Conservation (phyloP, 345 rosid genomes). For the Lepidium didymum region DNA sequence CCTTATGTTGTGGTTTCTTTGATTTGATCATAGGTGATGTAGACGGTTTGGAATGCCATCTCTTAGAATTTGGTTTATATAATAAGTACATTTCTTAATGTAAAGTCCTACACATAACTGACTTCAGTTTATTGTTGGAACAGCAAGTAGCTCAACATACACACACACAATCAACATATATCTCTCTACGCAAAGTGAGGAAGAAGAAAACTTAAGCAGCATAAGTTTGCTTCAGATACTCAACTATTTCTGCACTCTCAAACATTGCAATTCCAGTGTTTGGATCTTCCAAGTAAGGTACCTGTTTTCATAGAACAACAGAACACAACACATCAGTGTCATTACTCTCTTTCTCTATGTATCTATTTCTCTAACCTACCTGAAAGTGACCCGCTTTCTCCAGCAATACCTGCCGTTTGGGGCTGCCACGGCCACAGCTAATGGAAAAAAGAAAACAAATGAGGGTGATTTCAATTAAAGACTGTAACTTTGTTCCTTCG, state of each 20-base stretch:
- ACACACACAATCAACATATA: neutral
- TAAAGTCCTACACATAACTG: neutral
- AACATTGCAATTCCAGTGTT: conserved; percentile 88
- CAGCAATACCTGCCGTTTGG: conserved; percentile 56
- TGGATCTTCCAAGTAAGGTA: conserved; percentile 82
- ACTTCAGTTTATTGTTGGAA: neutral
- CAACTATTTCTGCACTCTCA: conserved; percentile 88
- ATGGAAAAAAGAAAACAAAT: neutral
- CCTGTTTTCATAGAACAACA: conserved; percentile 35
- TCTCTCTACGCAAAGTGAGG: neutral
- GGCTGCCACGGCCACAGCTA: conserved; percentile 90
- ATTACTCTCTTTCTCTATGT: neutral
- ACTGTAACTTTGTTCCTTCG: neutral
- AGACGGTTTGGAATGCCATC: too few species aligned
- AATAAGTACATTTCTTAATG: neutral
- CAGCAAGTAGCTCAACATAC: neutral
- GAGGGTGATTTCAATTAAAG: neutral
- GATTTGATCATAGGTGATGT: too few species aligned
- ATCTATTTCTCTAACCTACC: conserved; percentile 34
- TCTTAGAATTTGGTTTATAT: neutral
- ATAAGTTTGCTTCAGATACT: conserved; percentile 76
- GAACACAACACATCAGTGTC: neutral
- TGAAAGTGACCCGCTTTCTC: conserved; percentile 69
- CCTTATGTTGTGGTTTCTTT: too few species aligned
- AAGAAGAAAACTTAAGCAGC: conserved; percentile 30